Conservation (phyloP, 2,329 filamentous ascomycete species). For the Beauveria sp. region DNA sequence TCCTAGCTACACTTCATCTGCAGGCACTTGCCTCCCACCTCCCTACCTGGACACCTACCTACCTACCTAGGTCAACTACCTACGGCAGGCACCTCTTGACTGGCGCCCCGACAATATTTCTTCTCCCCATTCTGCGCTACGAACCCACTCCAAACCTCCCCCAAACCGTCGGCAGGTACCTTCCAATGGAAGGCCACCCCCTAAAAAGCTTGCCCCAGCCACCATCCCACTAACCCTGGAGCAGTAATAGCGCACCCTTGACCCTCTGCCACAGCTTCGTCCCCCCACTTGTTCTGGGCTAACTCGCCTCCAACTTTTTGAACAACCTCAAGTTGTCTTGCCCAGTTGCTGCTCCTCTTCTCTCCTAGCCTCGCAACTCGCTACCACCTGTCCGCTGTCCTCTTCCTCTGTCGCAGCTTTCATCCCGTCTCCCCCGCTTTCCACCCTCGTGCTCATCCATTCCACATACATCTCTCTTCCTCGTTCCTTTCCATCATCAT, state of each 20-base stretch:
- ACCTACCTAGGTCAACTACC: not conserved
- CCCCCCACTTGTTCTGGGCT: conserved; percentile 7
- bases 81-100: not conserved
- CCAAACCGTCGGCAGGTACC: too few relatives aligned
- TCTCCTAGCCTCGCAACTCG: not conserved
- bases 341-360: not conserved
- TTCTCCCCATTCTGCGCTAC: too few relatives aligned
- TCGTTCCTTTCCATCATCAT: conserved; percentile 11
- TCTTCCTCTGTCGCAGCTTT: conserved; percentile 16
- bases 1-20: not conserved
- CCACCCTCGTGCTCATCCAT: conserved; percentile 11
- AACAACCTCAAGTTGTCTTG: not conserved
- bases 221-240: not conserved
- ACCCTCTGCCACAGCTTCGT: not conserved
- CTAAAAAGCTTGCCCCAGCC: not conserved
- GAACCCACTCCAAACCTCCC: too few relatives aligned
- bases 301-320: not conserved
- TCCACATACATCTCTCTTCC: conserved; percentile 1
- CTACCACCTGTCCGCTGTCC: not conserved
- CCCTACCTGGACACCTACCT: not conserved
- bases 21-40: too few relatives aligned
- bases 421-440: conserved; percentile 16
- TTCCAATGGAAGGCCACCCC: not conserved
- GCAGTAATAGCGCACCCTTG: not conserved
- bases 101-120: too few relatives aligned